Conservation (phyloP, 2,329 filamentous ascomycete genomes). For the Aspergillus sp. region DNA sequence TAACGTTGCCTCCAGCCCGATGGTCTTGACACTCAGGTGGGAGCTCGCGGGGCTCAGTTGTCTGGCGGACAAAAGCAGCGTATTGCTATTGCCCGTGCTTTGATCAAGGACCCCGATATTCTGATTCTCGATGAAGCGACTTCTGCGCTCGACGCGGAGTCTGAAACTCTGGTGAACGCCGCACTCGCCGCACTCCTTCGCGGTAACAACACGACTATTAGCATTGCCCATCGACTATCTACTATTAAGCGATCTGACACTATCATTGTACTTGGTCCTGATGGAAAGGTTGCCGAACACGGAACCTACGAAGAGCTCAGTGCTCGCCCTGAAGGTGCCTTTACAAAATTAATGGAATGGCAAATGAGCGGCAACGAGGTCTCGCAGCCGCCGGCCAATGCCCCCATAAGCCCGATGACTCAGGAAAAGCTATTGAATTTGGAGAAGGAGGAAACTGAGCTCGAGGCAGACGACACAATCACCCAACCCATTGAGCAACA, state of each 20-base stretch:
- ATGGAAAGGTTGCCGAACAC: constrained; percentile 86
- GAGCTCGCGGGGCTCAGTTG: constrained; percentile 84
- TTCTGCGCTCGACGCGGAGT: constrained; percentile 91
- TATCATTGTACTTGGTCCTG: constrained; percentile 83
- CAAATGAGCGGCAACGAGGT: constrained; percentile 83
- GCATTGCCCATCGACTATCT: constrained; percentile 89
- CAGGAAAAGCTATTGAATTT: constrained; percentile 50
- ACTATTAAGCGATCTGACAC: constrained; percentile 95
- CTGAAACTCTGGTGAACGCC: constrained; percentile 91
- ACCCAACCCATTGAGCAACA: constrained; percentile 11
- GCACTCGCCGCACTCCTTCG: constrained; percentile 75
- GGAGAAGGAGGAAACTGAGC: constrained; percentile 32
- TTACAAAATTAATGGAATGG: constrained; percentile 97
- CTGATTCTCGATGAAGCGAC: constrained; percentile 95
- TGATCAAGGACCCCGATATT: constrained; percentile 95
- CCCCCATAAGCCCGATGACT: constrained; percentile 31
- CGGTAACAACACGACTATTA: constrained; percentile 92
- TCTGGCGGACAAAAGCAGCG: constrained; percentile 97
- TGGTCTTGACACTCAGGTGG: constrained; percentile 89
- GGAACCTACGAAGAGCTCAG: constrained; percentile 78
- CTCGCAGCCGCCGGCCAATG: constrained; percentile 16
- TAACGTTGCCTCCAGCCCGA: constrained; percentile 57
- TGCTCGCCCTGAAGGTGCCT: constrained; percentile 70
- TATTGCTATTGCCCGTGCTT: constrained; percentile 90
- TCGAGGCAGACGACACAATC: background rate